Percentiles rank a stretch among this genome's conserved stretches.
These are phyloP conservation scores for Elongisporangium senticosum DNA, from an alignment of 352 stramenopile genomes.

Conservation along the genomic window DNA sequence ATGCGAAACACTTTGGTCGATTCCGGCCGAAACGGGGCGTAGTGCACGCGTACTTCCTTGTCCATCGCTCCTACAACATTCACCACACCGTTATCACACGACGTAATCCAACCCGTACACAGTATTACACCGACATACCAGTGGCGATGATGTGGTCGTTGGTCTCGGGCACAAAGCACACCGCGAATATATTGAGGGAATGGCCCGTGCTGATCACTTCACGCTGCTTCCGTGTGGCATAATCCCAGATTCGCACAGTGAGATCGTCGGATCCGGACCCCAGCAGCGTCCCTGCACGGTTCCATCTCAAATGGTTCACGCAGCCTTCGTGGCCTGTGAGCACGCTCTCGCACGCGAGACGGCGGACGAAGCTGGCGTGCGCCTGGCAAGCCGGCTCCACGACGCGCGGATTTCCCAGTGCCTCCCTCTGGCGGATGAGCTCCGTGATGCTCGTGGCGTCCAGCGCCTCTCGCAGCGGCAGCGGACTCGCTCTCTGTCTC, in stretches of 20 bases:
- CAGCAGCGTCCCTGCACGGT: slow-evolving; percentile 50
- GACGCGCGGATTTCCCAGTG: slow-evolving; percentile 35
- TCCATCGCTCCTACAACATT: slow-evolving; percentile 50
- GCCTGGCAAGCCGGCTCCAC: slow-evolving; percentile 43
- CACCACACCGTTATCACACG: not conserved
- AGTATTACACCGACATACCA: slow-evolving; percentile 5
- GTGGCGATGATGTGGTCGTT: slow-evolving; percentile 78
- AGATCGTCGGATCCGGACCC: slow-evolving; percentile 84
- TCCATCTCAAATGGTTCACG: slow-evolving; percentile 87
- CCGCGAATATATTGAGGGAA: slow-evolving; percentile 82
- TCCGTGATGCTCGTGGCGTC: slow-evolving; percentile 15
- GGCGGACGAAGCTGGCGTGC: slow-evolving; percentile 53
- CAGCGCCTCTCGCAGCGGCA: not conserved
- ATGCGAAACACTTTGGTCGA: slow-evolving; percentile 61
- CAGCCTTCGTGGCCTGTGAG: slow-evolving; percentile 62
- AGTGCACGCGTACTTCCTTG: slow-evolving; percentile 83
- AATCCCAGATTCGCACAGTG: slow-evolving; percentile 77
- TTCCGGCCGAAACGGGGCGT: slow-evolving; percentile 66
- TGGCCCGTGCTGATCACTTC: slow-evolving; percentile 73
- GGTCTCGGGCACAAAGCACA: slow-evolving; percentile 78
- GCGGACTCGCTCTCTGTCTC: not conserved
- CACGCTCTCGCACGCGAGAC: slow-evolving; percentile 45
- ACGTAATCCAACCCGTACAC: not conserved
- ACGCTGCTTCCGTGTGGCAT: slow-evolving; percentile 38
- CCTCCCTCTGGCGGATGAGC: slow-evolving; percentile 53